Evolutionary conservation across 139 green algal species (phyloP), one percentile per base, ranked within the genome.

Genomic region (Protoeuglena noctilucae): DNA sequence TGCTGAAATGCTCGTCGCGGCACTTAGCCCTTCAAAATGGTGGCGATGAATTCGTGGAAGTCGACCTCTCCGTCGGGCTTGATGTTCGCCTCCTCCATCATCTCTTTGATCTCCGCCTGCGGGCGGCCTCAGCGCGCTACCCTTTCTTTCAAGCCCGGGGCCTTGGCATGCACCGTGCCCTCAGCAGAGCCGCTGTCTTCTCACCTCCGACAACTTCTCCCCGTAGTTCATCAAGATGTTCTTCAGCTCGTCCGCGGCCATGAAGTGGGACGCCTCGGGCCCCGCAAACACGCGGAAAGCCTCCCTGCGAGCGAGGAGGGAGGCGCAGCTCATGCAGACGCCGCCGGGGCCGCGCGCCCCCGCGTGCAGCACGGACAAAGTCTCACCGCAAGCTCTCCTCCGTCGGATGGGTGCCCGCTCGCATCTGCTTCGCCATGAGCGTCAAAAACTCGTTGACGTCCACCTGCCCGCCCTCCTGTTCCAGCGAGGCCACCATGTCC

Each of bases 391-490:
- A 43, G 34, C 9, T 19, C 34, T 43, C 34, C 34, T 43, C 34
- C 12, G 34, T 43, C 9, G 34, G 34, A 7, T 7, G 9, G 34
- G 7, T 43, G 9, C 12, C 34, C 9, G 7, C 34, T 43, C 12
- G 34, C 7, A 43, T 31, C 40, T 26, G 53, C 49, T 62, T 26
- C 24, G 4, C 26, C 40, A 40, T 48, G 4, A 62, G 34, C 12
- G 28, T 5, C 7, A 17, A 28, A 29, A 62, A 62, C 5, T 62
- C 55, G 4, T 26, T 40, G 40, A 54, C 53, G 34, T 50, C 28
- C 19, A 62, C 34, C 21, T 24, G 26, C 22, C 55, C 55, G 5
- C 54, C 39, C 21, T 28, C 41, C 5, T 62, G 43, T 18, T 48
- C 28, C 34, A 48, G 51, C 55, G 43, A 16, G 18, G 12, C 40